phyloP scores from a whole-genome alignment of 257 asterid genomes.

The Penstemon barbatus region DNA sequence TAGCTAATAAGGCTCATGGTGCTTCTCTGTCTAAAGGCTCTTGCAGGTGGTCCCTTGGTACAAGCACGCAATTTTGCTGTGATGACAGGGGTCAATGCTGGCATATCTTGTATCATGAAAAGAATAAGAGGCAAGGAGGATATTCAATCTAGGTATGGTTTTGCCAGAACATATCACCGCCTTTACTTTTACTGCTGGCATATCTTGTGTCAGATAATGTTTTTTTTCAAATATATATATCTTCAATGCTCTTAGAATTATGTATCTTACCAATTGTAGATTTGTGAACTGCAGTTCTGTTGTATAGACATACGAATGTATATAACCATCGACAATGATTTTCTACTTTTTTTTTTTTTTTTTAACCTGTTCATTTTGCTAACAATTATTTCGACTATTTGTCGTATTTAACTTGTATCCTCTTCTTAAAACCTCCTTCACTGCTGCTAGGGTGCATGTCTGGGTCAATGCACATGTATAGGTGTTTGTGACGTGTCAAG shows the following conservation, averaged over 20 bases:
- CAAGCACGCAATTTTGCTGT: slow-evolving; percentile 97
- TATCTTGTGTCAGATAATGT: too few species aligned
- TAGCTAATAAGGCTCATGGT: neutral
- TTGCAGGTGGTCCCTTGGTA: slow-evolving; percentile 82
- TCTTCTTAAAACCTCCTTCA: neutral
- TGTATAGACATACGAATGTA: too few species aligned
- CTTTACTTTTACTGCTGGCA: too few species aligned
- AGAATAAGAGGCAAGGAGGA: slow-evolving; percentile 94
- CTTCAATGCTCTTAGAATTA: neutral
- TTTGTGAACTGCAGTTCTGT: neutral
- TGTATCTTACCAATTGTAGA: neutral
- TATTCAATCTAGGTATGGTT: slow-evolving; percentile 73
- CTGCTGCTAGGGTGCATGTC: slow-evolving; percentile 10
- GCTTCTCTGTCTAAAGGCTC: slow-evolving; percentile 52
- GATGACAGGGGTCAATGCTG: slow-evolving; percentile 92
- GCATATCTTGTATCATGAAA: slow-evolving; percentile 85
- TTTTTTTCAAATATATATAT: neutral
- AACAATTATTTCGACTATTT: neutral
- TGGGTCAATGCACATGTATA: too few species aligned
- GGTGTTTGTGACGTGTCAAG: neutral
- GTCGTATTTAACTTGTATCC: neutral
- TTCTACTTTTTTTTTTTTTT: too few species aligned
- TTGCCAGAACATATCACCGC: slow-evolving; percentile 1
- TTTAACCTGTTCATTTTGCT: neutral
- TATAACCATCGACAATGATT: too few species aligned